A percentile compares a stretch with the other conserved stretches of the same genome.
These are phyloP conservation scores for Marasmius oreades DNA, from an alignment of 1,284 basidiomycete species.

Conservation along the genomic window DNA sequence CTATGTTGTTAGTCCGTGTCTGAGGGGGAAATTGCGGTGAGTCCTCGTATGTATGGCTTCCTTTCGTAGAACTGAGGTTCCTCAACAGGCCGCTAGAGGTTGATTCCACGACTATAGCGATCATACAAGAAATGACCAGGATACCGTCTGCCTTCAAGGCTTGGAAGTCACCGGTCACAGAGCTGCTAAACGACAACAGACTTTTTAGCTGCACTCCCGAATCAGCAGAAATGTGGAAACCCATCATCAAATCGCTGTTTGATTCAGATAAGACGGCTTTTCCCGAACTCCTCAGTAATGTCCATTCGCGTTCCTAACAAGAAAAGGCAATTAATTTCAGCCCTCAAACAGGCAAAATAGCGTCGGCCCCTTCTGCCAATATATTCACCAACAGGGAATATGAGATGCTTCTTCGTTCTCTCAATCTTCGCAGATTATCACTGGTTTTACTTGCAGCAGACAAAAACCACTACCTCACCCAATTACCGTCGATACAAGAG, in stretches of 20 bases:
- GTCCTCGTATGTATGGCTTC: constrained; percentile 16
- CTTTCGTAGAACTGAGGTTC: neutral
- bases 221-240: constrained; percentile 67
- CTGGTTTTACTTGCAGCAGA: constrained; percentile 84
- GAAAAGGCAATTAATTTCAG: constrained; percentile 8
- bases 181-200: constrained; percentile 82
- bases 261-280: constrained; percentile 87
- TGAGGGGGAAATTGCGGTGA: constrained; percentile 71
- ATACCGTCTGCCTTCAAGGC: constrained; percentile 79
- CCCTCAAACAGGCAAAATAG: constrained; percentile 62
- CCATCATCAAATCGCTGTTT: constrained; percentile 78
- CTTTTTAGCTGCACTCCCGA: constrained; percentile 76
- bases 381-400: constrained; percentile 97
- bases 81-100: constrained; percentile 62
- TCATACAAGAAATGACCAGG: constrained; percentile 77
- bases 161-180: constrained; percentile 80
- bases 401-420: constrained; percentile 86
- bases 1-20: constrained; percentile 79
- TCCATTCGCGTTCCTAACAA: constrained; percentile 8
- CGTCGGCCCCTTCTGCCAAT: constrained; percentile 86
- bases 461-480: constrained; percentile 86
- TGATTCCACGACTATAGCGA: constrained; percentile 60
- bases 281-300: constrained; percentile 74
- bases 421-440: constrained; percentile 86
- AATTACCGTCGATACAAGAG: constrained; percentile 92